Percentiles rank a stretch among this genome's conserved stretches.
Evolutionary conservation across 257 asterid genomes (phyloP).

Genomic region (Ophiorrhiza pumila): DNA sequence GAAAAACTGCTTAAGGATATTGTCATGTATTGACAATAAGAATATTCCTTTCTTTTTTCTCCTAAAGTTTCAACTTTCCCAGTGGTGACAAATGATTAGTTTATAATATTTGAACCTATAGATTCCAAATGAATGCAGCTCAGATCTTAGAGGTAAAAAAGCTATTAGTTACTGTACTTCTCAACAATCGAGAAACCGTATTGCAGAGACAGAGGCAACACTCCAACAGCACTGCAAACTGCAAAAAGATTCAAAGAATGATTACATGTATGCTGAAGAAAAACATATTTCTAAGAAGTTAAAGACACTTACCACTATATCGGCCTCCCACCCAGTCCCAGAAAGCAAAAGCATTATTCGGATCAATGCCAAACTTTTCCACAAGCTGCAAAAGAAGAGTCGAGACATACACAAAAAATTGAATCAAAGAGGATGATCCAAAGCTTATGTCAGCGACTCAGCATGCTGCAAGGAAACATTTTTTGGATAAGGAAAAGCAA

Average conservation of each 20-base stretch:
- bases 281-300: constrained; percentile 16
- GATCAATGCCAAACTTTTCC: constrained; percentile 95
- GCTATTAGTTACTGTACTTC: constrained; percentile 49
- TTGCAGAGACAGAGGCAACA: constrained; percentile 93
- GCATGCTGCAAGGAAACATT: too few relatives aligned
- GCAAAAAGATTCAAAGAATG: too few relatives aligned
- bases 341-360: constrained; percentile 95
- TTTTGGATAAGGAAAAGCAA: too few relatives aligned
- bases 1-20: too few relatives aligned
- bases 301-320: constrained; percentile 65
- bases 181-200: constrained; percentile 80
- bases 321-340: constrained; percentile 99
- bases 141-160: not conserved
- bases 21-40: not conserved
- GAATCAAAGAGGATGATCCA: not conserved
- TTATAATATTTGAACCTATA: not conserved
- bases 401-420: constrained; percentile 11
- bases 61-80: too few relatives aligned
- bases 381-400: constrained; percentile 60
- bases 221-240: constrained; percentile 99
- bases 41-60: too few relatives aligned
- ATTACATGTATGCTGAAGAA: constrained; percentile 19
- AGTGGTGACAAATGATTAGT: too few relatives aligned
- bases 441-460: too few relatives aligned
- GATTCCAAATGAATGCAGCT: not conserved